Conservation (phyloP, 768 basidiomycete species). For the Lenzites betulinus region DNA sequence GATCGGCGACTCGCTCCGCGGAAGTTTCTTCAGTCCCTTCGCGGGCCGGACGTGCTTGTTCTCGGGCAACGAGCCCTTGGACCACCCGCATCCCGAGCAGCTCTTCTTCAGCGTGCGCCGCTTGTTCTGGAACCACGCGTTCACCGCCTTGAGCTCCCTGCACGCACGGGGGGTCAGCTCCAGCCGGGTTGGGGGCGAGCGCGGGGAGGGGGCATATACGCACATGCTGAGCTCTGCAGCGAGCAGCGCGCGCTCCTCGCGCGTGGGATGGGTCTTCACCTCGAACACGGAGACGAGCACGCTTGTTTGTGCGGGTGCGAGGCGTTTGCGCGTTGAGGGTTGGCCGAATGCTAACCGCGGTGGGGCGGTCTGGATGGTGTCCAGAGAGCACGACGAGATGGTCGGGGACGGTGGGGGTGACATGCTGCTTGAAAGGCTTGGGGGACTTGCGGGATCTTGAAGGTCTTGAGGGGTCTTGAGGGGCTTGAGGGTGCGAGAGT, state of each 20-base stretch:
- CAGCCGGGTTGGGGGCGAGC: no score
- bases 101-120: conserved; percentile 55
- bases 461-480: neutral
- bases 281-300: conserved; percentile 40
- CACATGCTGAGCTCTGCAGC: conserved; percentile 44
- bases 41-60: conserved; percentile 25
- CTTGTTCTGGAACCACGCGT: conserved; percentile 87
- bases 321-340: conserved; percentile 29
- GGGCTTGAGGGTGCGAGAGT: neutral
- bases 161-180: neutral
- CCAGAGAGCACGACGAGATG: conserved; percentile 8
- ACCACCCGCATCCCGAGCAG: conserved; percentile 22
- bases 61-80: conserved; percentile 23
- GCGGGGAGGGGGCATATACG: conserved; percentile 7
- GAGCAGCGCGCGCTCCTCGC: conserved; percentile 43
- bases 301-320: conserved; percentile 35
- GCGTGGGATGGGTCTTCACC: conserved; percentile 41
- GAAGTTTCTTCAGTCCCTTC: conserved; percentile 25
- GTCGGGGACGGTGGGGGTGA: conserved; percentile 10
- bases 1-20: conserved; percentile 32
- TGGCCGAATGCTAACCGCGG: conserved; percentile 1
- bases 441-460: neutral
- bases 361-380: conserved; percentile 11
- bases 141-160: conserved; percentile 49
- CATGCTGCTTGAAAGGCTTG: conserved; percentile 5